phyloP scores from a whole-genome alignment of 83 land plant species.

The Picea abies region DNA sequence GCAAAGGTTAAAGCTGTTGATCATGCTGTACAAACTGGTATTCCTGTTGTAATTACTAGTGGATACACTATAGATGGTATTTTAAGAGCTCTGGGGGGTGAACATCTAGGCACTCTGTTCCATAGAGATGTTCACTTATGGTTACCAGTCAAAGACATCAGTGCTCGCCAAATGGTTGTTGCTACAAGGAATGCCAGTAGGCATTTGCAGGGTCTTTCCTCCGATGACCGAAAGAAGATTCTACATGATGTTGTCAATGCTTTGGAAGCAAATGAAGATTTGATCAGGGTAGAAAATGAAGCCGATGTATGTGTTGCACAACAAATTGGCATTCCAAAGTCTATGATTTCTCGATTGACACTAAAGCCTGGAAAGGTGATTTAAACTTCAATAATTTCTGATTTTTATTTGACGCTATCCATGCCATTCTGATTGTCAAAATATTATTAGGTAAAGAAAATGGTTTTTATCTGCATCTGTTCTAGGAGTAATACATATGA shows the following conservation, averaged over 20 bases:
- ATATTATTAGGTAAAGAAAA: not conserved
- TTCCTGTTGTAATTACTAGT: slow-evolving; percentile 97
- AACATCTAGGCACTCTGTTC: slow-evolving; percentile 87
- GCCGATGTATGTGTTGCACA: slow-evolving; percentile 81
- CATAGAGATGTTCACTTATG: slow-evolving; percentile 81
- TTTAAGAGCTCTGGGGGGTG: slow-evolving; percentile 74
- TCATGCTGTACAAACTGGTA: slow-evolving; percentile 80
- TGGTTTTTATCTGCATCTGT: not conserved
- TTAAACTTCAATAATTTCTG: not conserved
- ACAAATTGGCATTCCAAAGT: slow-evolving; percentile 66
- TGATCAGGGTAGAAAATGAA: slow-evolving; percentile 73
- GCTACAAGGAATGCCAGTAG: slow-evolving; percentile 93
- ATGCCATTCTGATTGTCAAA: not conserved
- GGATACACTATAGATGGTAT: slow-evolving; percentile 74
- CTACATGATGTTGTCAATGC: slow-evolving; percentile 87
- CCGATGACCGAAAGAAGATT: slow-evolving; percentile 65
- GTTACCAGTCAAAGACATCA: slow-evolving; percentile 48
- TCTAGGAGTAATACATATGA: not conserved
- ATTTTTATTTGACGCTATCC: not conserved
- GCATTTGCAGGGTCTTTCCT: slow-evolving; percentile 77
- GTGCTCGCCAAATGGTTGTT: slow-evolving; percentile 94
- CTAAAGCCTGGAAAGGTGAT: slow-evolving; percentile 87
- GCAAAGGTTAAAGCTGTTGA: slow-evolving; percentile 94
- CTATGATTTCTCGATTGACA: slow-evolving; percentile 72
- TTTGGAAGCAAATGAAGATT: slow-evolving; percentile 63